Evolutionary conservation across 2,329 filamentous ascomycete species (phyloP).

Genomic region (Fusarium mangiferae): DNA sequence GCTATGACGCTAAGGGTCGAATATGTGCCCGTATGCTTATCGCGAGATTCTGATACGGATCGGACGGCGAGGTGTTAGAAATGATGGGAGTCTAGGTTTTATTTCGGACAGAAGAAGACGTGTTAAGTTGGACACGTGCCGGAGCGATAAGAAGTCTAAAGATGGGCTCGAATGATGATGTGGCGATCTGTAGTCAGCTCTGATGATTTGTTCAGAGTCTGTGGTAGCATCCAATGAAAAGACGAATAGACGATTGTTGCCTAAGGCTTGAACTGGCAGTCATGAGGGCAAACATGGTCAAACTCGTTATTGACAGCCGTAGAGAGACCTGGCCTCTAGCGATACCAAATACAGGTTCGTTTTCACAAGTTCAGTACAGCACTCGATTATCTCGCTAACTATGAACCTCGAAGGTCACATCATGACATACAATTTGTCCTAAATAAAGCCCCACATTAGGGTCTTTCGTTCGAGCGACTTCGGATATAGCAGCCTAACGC

Average conservation of each 20-base stretch:
- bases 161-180: slow-evolving; percentile 12
- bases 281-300: not conserved
- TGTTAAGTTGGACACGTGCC: slow-evolving; percentile 15
- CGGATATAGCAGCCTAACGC: not conserved
- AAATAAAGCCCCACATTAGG: not conserved
- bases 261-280: slow-evolving; percentile 12
- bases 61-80: not conserved
- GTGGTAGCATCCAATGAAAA: slow-evolving; percentile 19
- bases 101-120: not conserved
- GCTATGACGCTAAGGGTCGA: slow-evolving; percentile 2
- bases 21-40: slow-evolving; percentile 1
- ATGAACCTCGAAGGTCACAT: not conserved
- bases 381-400: not conserved
- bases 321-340: not conserved
- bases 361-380: not conserved
- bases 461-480: not conserved
- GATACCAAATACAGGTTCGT: not conserved
- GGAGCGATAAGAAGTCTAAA: slow-evolving; percentile 21
- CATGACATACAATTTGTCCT: not conserved
- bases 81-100: not conserved
- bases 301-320: not conserved
- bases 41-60: not conserved
- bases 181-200: slow-evolving; percentile 17
- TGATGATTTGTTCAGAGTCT: slow-evolving; percentile 11
- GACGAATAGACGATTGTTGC: slow-evolving; percentile 13